These are phyloP conservation scores for Malus orientalis DNA, from an alignment of 306 rosid genomes.

Conservation along the genomic window DNA sequence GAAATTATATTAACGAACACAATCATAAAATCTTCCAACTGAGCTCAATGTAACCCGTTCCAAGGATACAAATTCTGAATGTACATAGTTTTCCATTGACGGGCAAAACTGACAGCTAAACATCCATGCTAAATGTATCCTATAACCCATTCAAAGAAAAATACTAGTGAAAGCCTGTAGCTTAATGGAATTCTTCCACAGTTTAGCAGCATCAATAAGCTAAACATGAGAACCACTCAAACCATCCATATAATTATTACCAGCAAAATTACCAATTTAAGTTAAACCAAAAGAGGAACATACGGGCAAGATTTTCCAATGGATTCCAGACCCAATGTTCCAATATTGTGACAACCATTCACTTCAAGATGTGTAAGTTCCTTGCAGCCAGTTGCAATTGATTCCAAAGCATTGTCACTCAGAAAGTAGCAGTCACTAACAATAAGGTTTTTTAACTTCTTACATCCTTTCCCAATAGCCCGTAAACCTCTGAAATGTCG, in stretches of 20 bases:
- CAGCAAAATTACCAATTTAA: constrained; percentile 12
- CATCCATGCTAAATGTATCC: not conserved
- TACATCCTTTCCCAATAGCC: constrained; percentile 77
- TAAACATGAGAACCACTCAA: constrained; percentile 4
- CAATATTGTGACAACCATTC: constrained; percentile 93
- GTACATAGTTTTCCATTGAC: not conserved
- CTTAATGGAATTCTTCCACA: not conserved
- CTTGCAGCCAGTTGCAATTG: constrained; percentile 87
- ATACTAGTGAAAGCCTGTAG: not conserved
- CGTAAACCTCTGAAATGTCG: constrained; percentile 54
- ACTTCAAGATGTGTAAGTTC: constrained; percentile 88
- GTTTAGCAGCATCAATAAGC: not conserved
- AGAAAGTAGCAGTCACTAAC: constrained; percentile 82
- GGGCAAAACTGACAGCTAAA: not conserved
- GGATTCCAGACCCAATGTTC: constrained; percentile 70
- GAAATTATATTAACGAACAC: not conserved
- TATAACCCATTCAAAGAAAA: not conserved
- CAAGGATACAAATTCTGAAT: not conserved
- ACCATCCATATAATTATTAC: constrained; percentile 2
- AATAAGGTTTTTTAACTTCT: constrained; percentile 79
- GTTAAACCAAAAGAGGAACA: constrained; percentile 26
- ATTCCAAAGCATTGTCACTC: constrained; percentile 85
- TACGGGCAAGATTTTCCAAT: constrained; percentile 88
- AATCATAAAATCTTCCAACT: not conserved
- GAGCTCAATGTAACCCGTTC: not conserved